A percentile compares a stretch with the other conserved stretches of the same genome.
phyloP scores from a whole-genome alignment of 306 rosid species.

The Rubus parviflorus region DNA sequence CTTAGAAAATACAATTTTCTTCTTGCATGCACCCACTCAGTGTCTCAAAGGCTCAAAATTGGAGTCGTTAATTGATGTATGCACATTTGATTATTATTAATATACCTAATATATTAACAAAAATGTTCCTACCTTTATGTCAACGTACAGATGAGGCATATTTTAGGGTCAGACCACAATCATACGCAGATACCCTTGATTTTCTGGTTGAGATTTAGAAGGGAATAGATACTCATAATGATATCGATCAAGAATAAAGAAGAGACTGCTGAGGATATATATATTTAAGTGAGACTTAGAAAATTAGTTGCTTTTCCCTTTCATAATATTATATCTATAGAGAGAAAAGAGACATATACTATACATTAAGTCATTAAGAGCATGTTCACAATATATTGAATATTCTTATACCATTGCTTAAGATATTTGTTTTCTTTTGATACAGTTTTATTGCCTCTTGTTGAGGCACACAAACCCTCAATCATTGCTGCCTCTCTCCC shows the following conservation, averaged over 20 bases:
- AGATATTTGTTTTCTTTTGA: too few species aligned
- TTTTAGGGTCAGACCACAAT: background rate
- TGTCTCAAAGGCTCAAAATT: background rate
- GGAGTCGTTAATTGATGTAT: background rate
- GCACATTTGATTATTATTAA: background rate
- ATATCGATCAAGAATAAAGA: background rate
- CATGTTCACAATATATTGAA: too few species aligned
- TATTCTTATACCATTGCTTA: too few species aligned
- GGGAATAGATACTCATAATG: constrained; percentile 16
- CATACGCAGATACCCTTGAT: background rate
- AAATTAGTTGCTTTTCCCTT: background rate
- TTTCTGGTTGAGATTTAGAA: background rate
- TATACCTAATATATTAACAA: background rate
- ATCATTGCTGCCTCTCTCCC: too few species aligned
- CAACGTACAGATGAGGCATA: constrained; percentile 6
- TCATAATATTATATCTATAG: too few species aligned
- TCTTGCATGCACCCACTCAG: background rate
- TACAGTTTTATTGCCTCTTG: too few species aligned
- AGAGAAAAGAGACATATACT: too few species aligned
- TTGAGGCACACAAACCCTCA: too few species aligned
- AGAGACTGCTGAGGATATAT: background rate
- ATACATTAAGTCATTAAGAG: too few species aligned
- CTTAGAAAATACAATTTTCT: background rate
- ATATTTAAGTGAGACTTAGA: background rate
- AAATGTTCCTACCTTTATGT: background rate